Conservation (phyloP, 108 stramenopile species). For the Aurantiochytrium sp. region DNA sequence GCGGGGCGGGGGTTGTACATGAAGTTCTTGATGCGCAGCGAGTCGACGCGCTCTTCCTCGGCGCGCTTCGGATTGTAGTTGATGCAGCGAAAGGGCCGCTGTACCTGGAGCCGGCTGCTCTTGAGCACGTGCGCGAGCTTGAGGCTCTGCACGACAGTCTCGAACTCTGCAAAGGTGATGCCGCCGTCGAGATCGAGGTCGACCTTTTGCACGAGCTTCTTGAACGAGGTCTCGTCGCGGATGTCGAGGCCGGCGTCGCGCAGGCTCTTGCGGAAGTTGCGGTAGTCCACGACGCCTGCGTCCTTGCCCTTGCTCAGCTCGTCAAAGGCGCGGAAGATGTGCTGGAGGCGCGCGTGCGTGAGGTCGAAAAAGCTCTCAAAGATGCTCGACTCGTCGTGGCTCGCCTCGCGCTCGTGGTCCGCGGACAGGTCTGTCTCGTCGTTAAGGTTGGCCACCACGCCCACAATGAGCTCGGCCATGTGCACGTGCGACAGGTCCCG, state of each 20-base stretch:
- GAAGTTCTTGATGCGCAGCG: neutral
- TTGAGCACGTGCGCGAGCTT: slow-evolving; percentile 36
- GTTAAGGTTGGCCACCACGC: slow-evolving; percentile 1
- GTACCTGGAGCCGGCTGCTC: neutral
- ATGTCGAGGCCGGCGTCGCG: slow-evolving; percentile 26
- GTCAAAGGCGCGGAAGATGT: slow-evolving; percentile 6
- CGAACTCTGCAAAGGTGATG: slow-evolving; percentile 49
- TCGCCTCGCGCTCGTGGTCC: neutral
- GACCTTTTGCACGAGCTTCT: slow-evolving; percentile 32
- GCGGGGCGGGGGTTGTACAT: slow-evolving; percentile 36
- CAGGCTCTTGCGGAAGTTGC: neutral
- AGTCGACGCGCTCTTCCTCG: neutral
- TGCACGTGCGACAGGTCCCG: neutral
- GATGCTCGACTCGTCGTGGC: neutral
- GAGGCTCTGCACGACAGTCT: slow-evolving; percentile 37
- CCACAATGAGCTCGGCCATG: slow-evolving; percentile 30
- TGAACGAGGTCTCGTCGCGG: neutral
- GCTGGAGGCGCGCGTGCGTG: slow-evolving; percentile 4
- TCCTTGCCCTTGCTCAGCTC: slow-evolving; percentile 4
- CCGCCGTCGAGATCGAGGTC: slow-evolving; percentile 46
- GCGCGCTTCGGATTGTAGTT: slow-evolving; percentile 21
- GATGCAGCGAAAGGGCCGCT: neutral
- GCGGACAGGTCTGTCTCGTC: neutral
- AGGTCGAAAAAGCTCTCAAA: slow-evolving; percentile 7
- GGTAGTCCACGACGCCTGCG: neutral